phyloP scores from a whole-genome alignment of 2,329 filamentous ascomycete species.

The Colletotrichum paranaense region DNA sequence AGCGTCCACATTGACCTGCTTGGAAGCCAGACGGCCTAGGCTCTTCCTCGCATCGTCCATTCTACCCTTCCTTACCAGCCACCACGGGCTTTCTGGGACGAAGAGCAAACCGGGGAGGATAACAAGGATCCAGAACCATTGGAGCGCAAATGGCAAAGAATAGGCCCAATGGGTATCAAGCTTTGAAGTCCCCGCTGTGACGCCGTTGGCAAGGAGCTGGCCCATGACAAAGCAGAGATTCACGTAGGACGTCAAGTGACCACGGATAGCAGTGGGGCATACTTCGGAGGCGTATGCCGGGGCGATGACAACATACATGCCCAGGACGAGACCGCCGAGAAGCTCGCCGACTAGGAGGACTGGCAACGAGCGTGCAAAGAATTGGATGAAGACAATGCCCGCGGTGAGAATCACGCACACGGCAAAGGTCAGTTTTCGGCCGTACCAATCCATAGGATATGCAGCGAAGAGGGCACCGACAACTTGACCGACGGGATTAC shows the following conservation, averaged over 20 bases:
- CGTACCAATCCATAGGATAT: slow-evolving; percentile 58
- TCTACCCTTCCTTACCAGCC: slow-evolving; percentile 57
- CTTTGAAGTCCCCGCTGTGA: slow-evolving; percentile 55
- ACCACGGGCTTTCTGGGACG: slow-evolving; percentile 63
- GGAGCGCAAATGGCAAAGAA: slow-evolving; percentile 59
- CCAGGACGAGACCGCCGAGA: slow-evolving; percentile 69
- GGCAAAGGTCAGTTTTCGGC: slow-evolving; percentile 57
- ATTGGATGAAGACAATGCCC: slow-evolving; percentile 70
- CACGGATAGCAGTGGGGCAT: slow-evolving; percentile 67
- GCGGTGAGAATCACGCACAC: slow-evolving; percentile 58
- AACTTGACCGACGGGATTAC: slow-evolving; percentile 67
- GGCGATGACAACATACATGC: slow-evolving; percentile 68
- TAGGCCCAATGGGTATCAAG: slow-evolving; percentile 60
- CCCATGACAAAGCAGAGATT: slow-evolving; percentile 73
- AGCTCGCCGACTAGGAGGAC: slow-evolving; percentile 71
- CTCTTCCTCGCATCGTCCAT: slow-evolving; percentile 53
- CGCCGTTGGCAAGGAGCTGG: slow-evolving; percentile 64
- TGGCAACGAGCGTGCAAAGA: slow-evolving; percentile 67
- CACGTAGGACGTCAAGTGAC: slow-evolving; percentile 68
- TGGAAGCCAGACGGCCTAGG: slow-evolving; percentile 56
- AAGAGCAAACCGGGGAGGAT: slow-evolving; percentile 58
- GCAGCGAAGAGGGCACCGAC: slow-evolving; percentile 63
- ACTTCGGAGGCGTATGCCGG: slow-evolving; percentile 72
- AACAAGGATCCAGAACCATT: slow-evolving; percentile 62
- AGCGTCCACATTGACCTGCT: slow-evolving; percentile 58